Evolutionary conservation across 495 filamentous ascomycete species (phyloP).

Genomic region (Ramalina intermedia): DNA sequence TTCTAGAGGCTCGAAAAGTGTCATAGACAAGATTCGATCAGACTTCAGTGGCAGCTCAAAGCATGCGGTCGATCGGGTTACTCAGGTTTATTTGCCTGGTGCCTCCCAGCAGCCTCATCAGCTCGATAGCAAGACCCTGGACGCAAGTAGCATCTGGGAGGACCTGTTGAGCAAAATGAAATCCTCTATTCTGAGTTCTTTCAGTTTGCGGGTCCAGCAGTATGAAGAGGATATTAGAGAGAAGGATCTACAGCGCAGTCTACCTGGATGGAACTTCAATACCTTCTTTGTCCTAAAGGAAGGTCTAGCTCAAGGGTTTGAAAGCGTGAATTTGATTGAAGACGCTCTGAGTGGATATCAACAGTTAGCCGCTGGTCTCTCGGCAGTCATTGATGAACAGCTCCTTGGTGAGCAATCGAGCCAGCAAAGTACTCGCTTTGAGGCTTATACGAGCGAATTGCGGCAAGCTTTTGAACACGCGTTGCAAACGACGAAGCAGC

Average conservation of each 20-base stretch:
- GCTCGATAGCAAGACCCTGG: constrained; percentile 22
- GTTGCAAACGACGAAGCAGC: neutral
- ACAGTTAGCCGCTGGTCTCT: constrained; percentile 74
- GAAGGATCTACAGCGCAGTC: constrained; percentile 69
- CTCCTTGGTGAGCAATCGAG: constrained; percentile 34
- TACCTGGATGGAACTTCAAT: constrained; percentile 98
- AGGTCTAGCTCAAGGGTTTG: constrained; percentile 81
- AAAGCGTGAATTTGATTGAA: constrained; percentile 90
- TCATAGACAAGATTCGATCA: constrained; percentile 77
- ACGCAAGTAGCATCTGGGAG: constrained; percentile 57
- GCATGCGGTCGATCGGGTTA: constrained; percentile 58
- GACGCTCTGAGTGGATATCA: constrained; percentile 89
- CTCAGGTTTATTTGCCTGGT: constrained; percentile 62
- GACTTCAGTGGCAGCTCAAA: constrained; percentile 88
- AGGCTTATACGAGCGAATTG: constrained; percentile 57
- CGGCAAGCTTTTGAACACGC: constrained; percentile 40
- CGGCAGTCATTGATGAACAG: constrained; percentile 67
- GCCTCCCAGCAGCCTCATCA: too few relatives aligned
- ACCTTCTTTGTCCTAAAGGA: constrained; percentile 98
- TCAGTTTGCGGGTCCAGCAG: constrained; percentile 79
- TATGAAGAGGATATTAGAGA: constrained; percentile 97
- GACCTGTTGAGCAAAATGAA: constrained; percentile 82
- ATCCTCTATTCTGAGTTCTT: constrained; percentile 70
- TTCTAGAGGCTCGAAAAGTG: constrained; percentile 57
- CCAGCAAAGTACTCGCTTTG: constrained; percentile 50